phyloP scores from a whole-genome alignment of 345 rosid genomes.

The Corymbia maculata region DNA sequence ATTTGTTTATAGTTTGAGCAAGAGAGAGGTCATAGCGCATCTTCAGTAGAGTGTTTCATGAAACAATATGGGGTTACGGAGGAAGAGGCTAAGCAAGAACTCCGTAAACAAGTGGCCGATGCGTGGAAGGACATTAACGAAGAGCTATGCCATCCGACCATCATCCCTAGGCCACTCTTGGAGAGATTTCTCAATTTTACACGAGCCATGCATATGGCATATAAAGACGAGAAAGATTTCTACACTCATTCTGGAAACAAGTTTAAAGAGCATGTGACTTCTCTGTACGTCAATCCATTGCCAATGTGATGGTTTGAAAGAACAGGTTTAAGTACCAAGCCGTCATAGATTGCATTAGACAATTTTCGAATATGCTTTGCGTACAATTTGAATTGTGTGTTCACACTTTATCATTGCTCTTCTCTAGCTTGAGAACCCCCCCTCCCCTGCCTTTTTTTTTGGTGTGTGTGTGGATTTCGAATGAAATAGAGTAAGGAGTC shows the following conservation, averaged over 20 bases:
- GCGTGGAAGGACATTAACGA: background rate
- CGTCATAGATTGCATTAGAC: background rate
- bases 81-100: background rate
- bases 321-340: background rate
- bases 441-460: no score
- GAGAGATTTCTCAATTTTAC: background rate
- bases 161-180: background rate
- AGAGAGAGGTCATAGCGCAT: background rate
- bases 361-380: no score
- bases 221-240: background rate
- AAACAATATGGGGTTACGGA: background rate
- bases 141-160: background rate
- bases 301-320: background rate
- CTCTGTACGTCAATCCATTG: background rate
- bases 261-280: background rate
- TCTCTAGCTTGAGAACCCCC: background rate
- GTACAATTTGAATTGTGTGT: no score
- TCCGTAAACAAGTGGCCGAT: background rate
- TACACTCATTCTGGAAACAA: constrained; percentile 2
- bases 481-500: background rate
- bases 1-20: background rate
- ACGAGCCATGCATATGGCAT: background rate
- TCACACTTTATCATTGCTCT: no score
- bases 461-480: background rate
- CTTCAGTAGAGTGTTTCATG: background rate